Conservation (phyloP, 805 yeast genomes). For the Zygosaccharomyces kombuchaensis region DNA sequence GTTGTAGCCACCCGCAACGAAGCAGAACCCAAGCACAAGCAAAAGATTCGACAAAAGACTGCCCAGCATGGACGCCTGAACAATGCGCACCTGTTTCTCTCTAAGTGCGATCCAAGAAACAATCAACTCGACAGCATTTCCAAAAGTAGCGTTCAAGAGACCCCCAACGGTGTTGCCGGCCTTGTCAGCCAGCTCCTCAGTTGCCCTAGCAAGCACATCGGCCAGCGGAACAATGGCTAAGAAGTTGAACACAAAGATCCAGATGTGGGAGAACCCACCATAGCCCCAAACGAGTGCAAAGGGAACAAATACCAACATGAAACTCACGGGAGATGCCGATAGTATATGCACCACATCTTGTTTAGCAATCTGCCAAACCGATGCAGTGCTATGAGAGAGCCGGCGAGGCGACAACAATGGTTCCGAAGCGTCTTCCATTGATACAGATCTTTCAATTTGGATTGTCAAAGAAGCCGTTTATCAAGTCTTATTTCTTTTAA, state of each 20-base stretch:
- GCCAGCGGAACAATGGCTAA: slow-evolving; percentile 91
- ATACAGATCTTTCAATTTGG: not conserved
- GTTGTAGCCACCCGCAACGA: slow-evolving; percentile 86
- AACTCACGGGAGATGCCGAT: slow-evolving; percentile 67
- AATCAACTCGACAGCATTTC: slow-evolving; percentile 95
- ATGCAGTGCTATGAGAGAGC: not conserved
- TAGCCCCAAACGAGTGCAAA: slow-evolving; percentile 74
- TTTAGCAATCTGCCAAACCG: slow-evolving; percentile 20
- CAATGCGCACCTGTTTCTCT: slow-evolving; percentile 85
- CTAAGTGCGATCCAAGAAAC: slow-evolving; percentile 86
- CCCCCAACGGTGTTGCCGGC: slow-evolving; percentile 95
- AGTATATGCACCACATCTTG: slow-evolving; percentile 32
- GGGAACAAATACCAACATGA: slow-evolving; percentile 79
- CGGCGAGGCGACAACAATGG: slow-evolving; percentile 9
- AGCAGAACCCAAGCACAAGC: slow-evolving; percentile 92
- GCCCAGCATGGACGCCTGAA: slow-evolving; percentile 96
- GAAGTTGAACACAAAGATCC: slow-evolving; percentile 70
- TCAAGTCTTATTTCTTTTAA: not conserved
- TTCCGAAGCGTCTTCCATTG: slow-evolving; percentile 12
- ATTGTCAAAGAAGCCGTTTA: not conserved
- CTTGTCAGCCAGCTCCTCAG: slow-evolving; percentile 83
- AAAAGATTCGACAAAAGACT: slow-evolving; percentile 83
- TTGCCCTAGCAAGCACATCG: slow-evolving; percentile 81
- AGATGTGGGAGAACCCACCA: slow-evolving; percentile 49
- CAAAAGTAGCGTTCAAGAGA: slow-evolving; percentile 90